Percentiles rank a stretch among this genome's conserved stretches.
These are phyloP conservation scores for Saccharomycopsis hybrid DNA, from an alignment of 1,139 yeast species.

Conservation along the genomic window DNA sequence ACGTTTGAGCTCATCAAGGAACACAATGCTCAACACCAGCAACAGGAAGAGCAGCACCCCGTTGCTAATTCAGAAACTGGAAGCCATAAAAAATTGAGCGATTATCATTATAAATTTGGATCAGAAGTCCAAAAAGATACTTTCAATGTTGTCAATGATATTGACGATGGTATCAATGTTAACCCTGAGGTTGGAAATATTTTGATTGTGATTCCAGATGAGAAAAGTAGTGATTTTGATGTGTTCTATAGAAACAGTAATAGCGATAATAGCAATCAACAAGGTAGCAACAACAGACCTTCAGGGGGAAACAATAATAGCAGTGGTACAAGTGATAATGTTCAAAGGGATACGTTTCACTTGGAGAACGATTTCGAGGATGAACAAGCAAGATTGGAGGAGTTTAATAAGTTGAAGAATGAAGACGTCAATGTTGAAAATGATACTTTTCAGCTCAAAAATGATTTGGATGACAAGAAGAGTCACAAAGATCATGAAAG, in stretches of 20 bases:
- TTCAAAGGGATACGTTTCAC: conserved; percentile 7
- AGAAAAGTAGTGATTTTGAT: conserved; percentile 14
- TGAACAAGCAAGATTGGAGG: conserved; percentile 8
- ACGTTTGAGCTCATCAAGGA: conserved; percentile 7
- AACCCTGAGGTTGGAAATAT: neutral
- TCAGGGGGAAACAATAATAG: neutral
- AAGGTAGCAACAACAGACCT: neutral
- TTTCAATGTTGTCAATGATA: conserved; percentile 1
- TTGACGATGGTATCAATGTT: neutral
- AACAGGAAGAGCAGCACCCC: neutral
- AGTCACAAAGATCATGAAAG: neutral
- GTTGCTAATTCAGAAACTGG: too few relatives aligned
- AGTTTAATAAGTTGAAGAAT: conserved; percentile 12
- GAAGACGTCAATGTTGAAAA: conserved; percentile 11
- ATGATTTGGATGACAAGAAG: conserved; percentile 12
- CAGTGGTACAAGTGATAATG: neutral
- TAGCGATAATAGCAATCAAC: neutral
- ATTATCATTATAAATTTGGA: conserved; percentile 1
- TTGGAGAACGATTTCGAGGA: conserved; percentile 10
- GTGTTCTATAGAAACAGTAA: conserved; percentile 8
- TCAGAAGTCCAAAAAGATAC: neutral
- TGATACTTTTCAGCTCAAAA: conserved; percentile 13
- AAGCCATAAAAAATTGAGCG: conserved; percentile 5
- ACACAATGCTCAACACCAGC: neutral
- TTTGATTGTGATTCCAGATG: conserved; percentile 13